These are phyloP conservation scores for Sugiyamaella mastotermitis DNA, from an alignment of 805 yeast species.

Conservation along the genomic window DNA sequence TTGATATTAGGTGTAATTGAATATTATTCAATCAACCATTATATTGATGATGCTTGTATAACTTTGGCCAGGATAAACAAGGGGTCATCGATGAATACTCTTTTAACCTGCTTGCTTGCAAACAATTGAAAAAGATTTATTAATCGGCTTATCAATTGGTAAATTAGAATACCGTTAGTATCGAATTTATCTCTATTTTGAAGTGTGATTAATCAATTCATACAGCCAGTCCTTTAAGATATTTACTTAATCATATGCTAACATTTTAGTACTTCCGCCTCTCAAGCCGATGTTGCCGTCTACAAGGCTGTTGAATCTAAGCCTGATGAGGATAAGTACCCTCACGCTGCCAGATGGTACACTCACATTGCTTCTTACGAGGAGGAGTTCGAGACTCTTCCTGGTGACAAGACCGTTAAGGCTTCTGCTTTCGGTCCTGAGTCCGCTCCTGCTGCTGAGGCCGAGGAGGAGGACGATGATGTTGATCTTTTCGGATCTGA, in stretches of 20 bases:
- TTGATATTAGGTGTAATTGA: no score
- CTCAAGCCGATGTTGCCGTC: conserved; percentile 93
- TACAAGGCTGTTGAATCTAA: conserved; percentile 72
- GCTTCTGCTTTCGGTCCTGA: conserved; percentile 34
- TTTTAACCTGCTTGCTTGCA: no score
- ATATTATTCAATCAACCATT: no score
- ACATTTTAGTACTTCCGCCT: conserved; percentile 37
- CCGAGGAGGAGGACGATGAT: conserved; percentile 81
- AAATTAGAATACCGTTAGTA: no score
- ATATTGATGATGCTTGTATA: no score
- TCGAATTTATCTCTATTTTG: no score
- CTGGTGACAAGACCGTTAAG: conserved; percentile 46
- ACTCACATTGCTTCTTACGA: conserved; percentile 95
- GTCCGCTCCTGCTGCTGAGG: conserved; percentile 51
- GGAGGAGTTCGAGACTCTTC: conserved; percentile 78
- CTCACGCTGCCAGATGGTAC: conserved; percentile 97
- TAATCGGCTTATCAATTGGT: no score
- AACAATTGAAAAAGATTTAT: no score
- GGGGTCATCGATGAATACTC: no score
- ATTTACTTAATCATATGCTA: background rate
- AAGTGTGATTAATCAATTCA: no score
- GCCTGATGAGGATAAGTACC: conserved; percentile 63
- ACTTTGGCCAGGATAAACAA: no score
- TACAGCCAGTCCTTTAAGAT: background rate
- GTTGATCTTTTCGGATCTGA: conserved; percentile 93